Conservation (phyloP, 2,329 filamentous ascomycete genomes). For the Aspergillus viridinutans region DNA sequence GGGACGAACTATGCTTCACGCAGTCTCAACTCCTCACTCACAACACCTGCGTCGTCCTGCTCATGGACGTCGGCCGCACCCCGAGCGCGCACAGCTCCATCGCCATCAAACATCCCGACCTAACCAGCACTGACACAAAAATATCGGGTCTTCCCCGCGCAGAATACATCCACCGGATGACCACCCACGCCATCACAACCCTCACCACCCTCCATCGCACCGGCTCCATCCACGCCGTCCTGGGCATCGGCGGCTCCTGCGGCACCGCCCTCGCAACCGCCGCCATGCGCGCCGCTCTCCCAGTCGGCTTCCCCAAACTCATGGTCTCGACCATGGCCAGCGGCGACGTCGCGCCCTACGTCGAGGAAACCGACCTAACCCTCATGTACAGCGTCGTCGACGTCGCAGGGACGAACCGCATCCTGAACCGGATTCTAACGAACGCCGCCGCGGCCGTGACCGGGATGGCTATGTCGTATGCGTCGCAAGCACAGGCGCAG, state of each 20-base stretch:
- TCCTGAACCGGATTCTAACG: slow-evolving; percentile 54
- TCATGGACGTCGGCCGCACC: slow-evolving; percentile 56
- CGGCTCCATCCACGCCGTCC: slow-evolving; percentile 50
- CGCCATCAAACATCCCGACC: slow-evolving; percentile 40
- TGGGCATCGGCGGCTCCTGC: slow-evolving; percentile 60
- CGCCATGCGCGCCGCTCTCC: slow-evolving; percentile 58
- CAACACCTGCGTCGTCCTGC: slow-evolving; percentile 35
- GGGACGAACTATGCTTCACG: slow-evolving; percentile 55
- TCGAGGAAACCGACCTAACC: slow-evolving; percentile 64
- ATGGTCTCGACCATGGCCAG: slow-evolving; percentile 68
- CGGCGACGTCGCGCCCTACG: slow-evolving; percentile 60
- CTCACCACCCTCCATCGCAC: slow-evolving; percentile 39
- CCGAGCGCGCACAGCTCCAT: slow-evolving; percentile 45
- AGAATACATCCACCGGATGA: slow-evolving; percentile 56
- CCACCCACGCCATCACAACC: slow-evolving; percentile 42
- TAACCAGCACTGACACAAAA: slow-evolving; percentile 25
- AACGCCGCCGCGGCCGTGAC: slow-evolving; percentile 62
- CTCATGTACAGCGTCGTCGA: slow-evolving; percentile 71
- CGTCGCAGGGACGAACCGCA: slow-evolving; percentile 60
- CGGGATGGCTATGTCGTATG: slow-evolving; percentile 49
- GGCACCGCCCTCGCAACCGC: slow-evolving; percentile 58
- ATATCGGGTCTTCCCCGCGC: slow-evolving; percentile 45
- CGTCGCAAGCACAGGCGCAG: background rate
- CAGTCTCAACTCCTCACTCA: slow-evolving; percentile 42
- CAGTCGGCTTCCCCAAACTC: slow-evolving; percentile 65